Evolutionary conservation across 2,329 filamentous ascomycete genomes (phyloP).

Genomic region (Cryphonectria japonica): DNA sequence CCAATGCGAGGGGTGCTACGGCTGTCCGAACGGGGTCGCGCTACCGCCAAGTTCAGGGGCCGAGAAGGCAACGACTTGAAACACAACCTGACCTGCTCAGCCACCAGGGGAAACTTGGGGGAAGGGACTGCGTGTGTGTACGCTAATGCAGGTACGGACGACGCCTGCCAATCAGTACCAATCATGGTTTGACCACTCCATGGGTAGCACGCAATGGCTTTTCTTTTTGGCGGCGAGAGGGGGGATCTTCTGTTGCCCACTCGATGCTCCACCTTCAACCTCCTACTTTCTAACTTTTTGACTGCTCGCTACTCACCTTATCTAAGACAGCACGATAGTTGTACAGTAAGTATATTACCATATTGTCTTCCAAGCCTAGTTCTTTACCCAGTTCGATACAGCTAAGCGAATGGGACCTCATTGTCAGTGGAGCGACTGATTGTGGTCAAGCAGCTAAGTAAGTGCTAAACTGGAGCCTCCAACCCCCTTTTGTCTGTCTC

Average conservation of each 20-base stretch:
- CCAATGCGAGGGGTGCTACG: constrained; percentile 18
- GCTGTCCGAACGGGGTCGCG: neutral
- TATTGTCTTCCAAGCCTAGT: neutral
- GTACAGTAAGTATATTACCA: too few relatives aligned
- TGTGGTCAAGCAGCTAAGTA: neutral
- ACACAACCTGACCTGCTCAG: constrained; percentile 27
- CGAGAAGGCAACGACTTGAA: constrained; percentile 10
- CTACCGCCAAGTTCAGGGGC: neutral
- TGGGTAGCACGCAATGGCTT: neutral
- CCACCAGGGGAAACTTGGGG: constrained; percentile 22
- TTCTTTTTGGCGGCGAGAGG: neutral
- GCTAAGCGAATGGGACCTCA: neutral
- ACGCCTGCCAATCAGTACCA: constrained; percentile 11
- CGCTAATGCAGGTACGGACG: constrained; percentile 29
- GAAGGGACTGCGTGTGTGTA: neutral
- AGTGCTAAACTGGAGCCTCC: neutral
- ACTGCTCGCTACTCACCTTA: neutral
- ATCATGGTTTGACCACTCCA: neutral
- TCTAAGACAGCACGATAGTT: too few relatives aligned
- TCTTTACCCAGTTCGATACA: neutral
- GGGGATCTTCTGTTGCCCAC: neutral
- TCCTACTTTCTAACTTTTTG: neutral
- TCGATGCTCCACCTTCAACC: neutral
- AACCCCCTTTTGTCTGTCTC: neutral
- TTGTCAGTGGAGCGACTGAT: neutral